A percentile compares a stretch with the other conserved stretches of the same genome.
Conservation (phyloP, 257 asterid species). For the Nicotiana benthamiana region DNA sequence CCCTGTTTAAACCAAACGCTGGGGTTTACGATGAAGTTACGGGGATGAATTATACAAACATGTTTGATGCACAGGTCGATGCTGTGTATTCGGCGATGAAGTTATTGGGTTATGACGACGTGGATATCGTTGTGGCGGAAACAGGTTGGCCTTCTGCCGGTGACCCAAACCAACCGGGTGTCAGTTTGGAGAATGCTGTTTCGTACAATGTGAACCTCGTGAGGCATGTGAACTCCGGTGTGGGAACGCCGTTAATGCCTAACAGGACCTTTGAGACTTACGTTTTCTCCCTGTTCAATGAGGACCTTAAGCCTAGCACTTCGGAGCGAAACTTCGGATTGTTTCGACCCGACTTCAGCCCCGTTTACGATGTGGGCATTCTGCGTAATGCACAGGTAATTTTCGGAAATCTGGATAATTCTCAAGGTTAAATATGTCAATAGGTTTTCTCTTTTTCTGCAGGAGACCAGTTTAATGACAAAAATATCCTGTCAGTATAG, state of each 20-base stretch:
- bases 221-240: slow-evolving; percentile 31
- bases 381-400: background rate
- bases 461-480: slow-evolving; percentile 6
- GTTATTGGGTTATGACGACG: slow-evolving; percentile 21
- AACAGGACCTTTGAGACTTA: slow-evolving; percentile 35
- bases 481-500: slow-evolving; percentile 20
- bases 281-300: slow-evolving; percentile 28
- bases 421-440: background rate
- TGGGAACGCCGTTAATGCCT: slow-evolving; percentile 51
- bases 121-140: slow-evolving; percentile 36
- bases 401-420: background rate
- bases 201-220: slow-evolving; percentile 31
- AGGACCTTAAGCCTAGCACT: slow-evolving; percentile 14
- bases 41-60: slow-evolving; percentile 26
- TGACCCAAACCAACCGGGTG: slow-evolving; percentile 31
- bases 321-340: slow-evolving; percentile 18
- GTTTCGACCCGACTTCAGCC: slow-evolving; percentile 12
- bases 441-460: slow-evolving; percentile 22
- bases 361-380: slow-evolving; percentile 15
- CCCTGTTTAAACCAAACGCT: slow-evolving; percentile 28
- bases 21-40: slow-evolving; percentile 25
- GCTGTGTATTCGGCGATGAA: slow-evolving; percentile 35
- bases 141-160: slow-evolving; percentile 53
- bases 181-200: slow-evolving; percentile 24
- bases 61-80: slow-evolving; percentile 47